phyloP scores from a whole-genome alignment of 192 early-diverging fungal species.

The Neocallimastix lanati region DNA sequence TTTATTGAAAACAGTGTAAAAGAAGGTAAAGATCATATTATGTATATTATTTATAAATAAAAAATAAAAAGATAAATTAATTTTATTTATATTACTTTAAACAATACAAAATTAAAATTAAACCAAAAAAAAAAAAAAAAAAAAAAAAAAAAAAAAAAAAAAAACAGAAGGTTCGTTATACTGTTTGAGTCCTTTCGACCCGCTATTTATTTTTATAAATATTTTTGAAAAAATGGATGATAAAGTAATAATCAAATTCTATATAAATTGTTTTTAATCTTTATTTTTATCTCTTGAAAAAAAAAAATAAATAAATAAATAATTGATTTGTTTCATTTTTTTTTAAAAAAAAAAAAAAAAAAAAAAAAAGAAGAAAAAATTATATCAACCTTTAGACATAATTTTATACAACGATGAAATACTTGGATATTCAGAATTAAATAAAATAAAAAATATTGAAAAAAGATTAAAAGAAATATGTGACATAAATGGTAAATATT shows the following conservation, averaged over 20 bases:
- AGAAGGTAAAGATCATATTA: not conserved
- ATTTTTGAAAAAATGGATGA: not conserved
- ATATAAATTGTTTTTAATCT: too few relatives aligned
- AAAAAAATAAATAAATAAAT: too few relatives aligned
- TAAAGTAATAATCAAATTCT: too few relatives aligned
- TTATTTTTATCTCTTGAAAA: too few relatives aligned
- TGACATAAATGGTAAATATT: not conserved
- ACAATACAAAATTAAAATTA: too few relatives aligned
- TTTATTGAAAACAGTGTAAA: not conserved
- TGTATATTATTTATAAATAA: not conserved
- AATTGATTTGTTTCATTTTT: too few relatives aligned
- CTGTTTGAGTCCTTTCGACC: not conserved
- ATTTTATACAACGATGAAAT: not conserved
- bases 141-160: too few relatives aligned
- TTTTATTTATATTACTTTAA: too few relatives aligned
- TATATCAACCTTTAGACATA: not conserved
- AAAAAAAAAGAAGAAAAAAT: too few relatives aligned
- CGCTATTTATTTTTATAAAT: not conserved
- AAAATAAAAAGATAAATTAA: too few relatives aligned
- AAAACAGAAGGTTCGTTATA: not conserved
- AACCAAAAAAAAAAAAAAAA: too few relatives aligned
- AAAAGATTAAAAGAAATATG: not conserved
- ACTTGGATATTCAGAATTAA: not conserved
- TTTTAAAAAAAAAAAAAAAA: too few relatives aligned
- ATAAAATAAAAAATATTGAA: not conserved